These are phyloP conservation scores for Nitzschia inconspicua DNA, from an alignment of 108 stramenopile species.

Conservation along the genomic window DNA sequence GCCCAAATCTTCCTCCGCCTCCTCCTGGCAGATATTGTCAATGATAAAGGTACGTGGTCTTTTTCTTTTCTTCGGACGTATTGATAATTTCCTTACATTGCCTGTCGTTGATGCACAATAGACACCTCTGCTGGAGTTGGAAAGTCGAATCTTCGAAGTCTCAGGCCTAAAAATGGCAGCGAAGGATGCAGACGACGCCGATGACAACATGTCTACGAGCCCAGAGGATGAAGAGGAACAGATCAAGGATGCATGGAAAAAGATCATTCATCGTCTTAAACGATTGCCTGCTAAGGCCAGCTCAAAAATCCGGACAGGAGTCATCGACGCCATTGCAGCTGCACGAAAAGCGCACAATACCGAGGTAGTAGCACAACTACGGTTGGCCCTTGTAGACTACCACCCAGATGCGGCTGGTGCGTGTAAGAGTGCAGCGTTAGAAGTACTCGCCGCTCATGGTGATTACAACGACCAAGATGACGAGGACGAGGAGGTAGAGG, in stretches of 20 bases:
- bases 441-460: conserved; percentile 62
- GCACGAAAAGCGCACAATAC: conserved; percentile 72
- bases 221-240: conserved; percentile 45
- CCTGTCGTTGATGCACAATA: not conserved
- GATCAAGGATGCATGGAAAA: conserved; percentile 62
- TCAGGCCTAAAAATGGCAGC: conserved; percentile 60
- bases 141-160: conserved; percentile 45
- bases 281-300: conserved; percentile 40
- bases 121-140: conserved; percentile 45
- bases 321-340: conserved; percentile 72
- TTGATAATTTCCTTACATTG: not conserved
- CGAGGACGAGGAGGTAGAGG: conserved; percentile 55
- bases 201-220: conserved; percentile 64
- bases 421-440: conserved; percentile 58
- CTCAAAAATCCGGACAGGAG: conserved; percentile 50
- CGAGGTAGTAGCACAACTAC: conserved; percentile 63
- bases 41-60: conserved; percentile 54
- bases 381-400: conserved; percentile 54
- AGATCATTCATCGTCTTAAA: conserved; percentile 52
- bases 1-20: conserved; percentile 2
- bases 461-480: conserved; percentile 58
- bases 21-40: conserved; percentile 37
- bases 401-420: conserved; percentile 62
- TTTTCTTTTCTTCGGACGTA: not conserved
- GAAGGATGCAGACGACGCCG: conserved; percentile 62